Percentiles rank a stretch among this genome's conserved stretches.
Evolutionary conservation across 2,329 filamentous ascomycete species (phyloP).

Genomic region (Mollisiaceae sp.): DNA sequence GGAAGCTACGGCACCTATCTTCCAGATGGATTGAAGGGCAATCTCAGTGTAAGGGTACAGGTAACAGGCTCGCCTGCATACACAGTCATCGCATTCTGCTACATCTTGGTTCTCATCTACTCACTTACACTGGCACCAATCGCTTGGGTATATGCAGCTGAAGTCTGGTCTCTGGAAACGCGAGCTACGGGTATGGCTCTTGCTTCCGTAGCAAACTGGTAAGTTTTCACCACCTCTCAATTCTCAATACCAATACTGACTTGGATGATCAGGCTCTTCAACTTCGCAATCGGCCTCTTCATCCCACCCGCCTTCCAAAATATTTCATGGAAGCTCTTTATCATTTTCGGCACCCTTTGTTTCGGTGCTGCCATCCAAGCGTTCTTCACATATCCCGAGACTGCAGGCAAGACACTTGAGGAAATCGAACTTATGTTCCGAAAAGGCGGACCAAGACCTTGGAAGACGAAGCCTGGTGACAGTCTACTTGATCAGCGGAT

Average conservation of each 20-base stretch:
- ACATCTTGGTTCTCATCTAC: constrained; percentile 67
- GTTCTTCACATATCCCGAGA: constrained; percentile 43
- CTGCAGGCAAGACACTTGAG: constrained; percentile 42
- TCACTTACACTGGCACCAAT: constrained; percentile 66
- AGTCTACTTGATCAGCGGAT: constrained; percentile 30
- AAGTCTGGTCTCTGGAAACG: constrained; percentile 66
- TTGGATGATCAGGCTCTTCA: constrained; percentile 50
- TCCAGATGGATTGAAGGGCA: constrained; percentile 50
- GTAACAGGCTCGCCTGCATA: constrained; percentile 60
- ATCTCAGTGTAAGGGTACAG: constrained; percentile 56
- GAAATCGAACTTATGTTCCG: constrained; percentile 44
- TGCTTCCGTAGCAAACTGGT: constrained; percentile 58
- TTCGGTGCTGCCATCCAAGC: constrained; percentile 46
- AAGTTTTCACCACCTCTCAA: not conserved
- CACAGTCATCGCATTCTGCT: constrained; percentile 68
- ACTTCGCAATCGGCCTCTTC: constrained; percentile 64
- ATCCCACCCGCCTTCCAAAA: constrained; percentile 62
- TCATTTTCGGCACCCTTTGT: constrained; percentile 55
- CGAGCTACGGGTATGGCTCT: constrained; percentile 63
- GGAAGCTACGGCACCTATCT: constrained; percentile 47
- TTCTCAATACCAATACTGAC: not conserved
- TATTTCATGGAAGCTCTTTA: constrained; percentile 60
- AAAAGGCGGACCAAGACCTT: constrained; percentile 32
- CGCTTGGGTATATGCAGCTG: constrained; percentile 68
- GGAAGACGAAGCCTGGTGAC: constrained; percentile 29